These are phyloP conservation scores for Termitomyces sp. DNA, from an alignment of 768 basidiomycete species.

Conservation along the genomic window DNA sequence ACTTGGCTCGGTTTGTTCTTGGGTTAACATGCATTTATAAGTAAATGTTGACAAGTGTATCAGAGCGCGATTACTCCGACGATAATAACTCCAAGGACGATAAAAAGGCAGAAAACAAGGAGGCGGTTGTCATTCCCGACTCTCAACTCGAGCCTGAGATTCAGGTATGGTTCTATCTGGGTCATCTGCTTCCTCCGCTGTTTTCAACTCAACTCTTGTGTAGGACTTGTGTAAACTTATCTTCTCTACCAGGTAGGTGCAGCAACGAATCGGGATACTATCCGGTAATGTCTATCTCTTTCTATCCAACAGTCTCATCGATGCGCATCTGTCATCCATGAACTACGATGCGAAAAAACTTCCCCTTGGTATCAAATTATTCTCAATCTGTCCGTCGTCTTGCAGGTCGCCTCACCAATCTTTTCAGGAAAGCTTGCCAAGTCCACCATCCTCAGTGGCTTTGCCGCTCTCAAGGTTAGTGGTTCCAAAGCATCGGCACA, in stretches of 20 bases:
- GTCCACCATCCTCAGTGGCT: constrained; percentile 53
- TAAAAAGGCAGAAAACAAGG: constrained; percentile 19
- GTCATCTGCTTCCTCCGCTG: background rate
- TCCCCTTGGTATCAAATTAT: constrained; percentile 42
- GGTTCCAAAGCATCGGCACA: background rate
- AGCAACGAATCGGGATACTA: background rate
- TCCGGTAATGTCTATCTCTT: background rate
- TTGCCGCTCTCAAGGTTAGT: constrained; percentile 48
- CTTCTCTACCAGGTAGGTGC: constrained; percentile 40
- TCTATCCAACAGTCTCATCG: constrained; percentile 34
- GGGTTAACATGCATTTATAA: background rate
- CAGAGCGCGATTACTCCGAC: constrained; percentile 52
- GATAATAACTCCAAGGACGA: constrained; percentile 35
- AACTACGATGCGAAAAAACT: constrained; percentile 64
- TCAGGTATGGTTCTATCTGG: constrained; percentile 25
- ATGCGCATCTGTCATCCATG: constrained; percentile 52
- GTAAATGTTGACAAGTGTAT: background rate
- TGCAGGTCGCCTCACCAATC: background rate
- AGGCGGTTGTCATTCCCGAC: constrained; percentile 37
- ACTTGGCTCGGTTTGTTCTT: constrained; percentile 44
- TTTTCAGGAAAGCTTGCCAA: constrained; percentile 52
- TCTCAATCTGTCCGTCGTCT: background rate
- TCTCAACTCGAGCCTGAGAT: constrained; percentile 38
- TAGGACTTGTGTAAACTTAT: constrained; percentile 46
- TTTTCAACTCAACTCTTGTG: background rate